phyloP scores from a whole-genome alignment of 768 basidiomycete genomes.

The Pholiota conissans region DNA sequence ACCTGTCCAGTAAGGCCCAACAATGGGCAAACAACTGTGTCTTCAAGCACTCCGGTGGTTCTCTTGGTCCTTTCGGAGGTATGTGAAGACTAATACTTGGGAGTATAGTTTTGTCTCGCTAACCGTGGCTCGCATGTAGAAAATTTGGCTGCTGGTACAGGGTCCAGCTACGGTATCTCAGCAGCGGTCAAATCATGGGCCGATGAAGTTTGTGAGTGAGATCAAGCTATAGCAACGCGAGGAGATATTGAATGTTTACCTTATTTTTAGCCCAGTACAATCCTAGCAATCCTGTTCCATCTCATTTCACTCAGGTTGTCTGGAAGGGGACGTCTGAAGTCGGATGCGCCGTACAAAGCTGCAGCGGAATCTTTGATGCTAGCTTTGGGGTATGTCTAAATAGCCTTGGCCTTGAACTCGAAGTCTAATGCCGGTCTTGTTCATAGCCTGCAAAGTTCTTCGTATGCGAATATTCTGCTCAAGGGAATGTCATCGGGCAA shows the following conservation, averaged over 20 bases:
- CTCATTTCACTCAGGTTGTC: conserved; percentile 77
- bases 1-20: conserved; percentile 62
- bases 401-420: neutral
- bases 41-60: conserved; percentile 69
- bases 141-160: conserved; percentile 77
- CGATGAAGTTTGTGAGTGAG: conserved; percentile 61
- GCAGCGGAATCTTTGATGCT: conserved; percentile 57
- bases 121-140: conserved; percentile 36
- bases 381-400: conserved; percentile 49
- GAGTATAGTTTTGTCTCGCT: neutral
- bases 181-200: conserved; percentile 61
- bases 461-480: conserved; percentile 69
- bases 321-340: conserved; percentile 69
- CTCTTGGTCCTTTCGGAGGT: conserved; percentile 67
- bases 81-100: conserved; percentile 18
- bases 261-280: conserved; percentile 49
- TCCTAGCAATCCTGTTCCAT: conserved; percentile 53
- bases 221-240: neutral
- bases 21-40: conserved; percentile 68
- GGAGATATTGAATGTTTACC: neutral
- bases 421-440: conserved; percentile 2
- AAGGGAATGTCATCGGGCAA: conserved; percentile 64
- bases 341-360: conserved; percentile 60
- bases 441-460: conserved; percentile 53
- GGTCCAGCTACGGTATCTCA: conserved; percentile 45